These are phyloP conservation scores for Tulasnella sp. DNA, from an alignment of 768 basidiomycete genomes.

Conservation along the genomic window DNA sequence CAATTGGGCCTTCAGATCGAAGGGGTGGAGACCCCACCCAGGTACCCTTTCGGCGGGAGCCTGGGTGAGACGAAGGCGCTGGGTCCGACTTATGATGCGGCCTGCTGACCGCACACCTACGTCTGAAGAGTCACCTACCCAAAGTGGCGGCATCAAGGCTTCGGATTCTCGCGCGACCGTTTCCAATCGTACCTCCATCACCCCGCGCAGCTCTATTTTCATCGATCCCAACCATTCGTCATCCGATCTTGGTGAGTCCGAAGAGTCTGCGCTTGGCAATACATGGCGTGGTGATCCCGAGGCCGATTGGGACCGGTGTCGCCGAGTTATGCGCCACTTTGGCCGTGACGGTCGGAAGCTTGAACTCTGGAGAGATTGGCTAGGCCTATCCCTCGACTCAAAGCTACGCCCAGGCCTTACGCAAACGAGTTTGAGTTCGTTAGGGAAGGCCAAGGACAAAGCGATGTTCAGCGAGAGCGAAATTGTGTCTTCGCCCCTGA, in stretches of 20 bases:
- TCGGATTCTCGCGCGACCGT: too few relatives aligned
- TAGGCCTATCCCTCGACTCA: conserved; percentile 27
- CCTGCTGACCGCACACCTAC: conserved; percentile 39
- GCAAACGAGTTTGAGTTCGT: background rate
- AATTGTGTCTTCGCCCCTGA: conserved; percentile 15
- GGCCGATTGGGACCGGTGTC: conserved; percentile 50
- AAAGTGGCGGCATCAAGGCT: too few relatives aligned
- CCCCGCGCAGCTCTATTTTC: too few relatives aligned
- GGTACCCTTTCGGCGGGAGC: conserved; percentile 51
- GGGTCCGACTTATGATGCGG: conserved; percentile 75
- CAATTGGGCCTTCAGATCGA: conserved; percentile 60
- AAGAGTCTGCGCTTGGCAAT: conserved; percentile 25
- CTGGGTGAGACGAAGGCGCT: conserved; percentile 67
- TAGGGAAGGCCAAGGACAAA: background rate
- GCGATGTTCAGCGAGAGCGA: conserved; percentile 15
- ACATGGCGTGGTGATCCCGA: conserved; percentile 44
- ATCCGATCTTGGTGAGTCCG: conserved; percentile 5
- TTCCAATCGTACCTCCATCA: background rate
- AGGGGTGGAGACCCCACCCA: conserved; percentile 52
- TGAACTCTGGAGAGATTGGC: conserved; percentile 65
- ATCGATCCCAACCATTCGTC: background rate
- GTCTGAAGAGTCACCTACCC: too few relatives aligned
- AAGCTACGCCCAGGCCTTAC: conserved; percentile 25
- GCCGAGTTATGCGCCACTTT: conserved; percentile 37
- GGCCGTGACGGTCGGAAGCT: conserved; percentile 60